Evolutionary conservation across 208 protist genomes (phyloP).

Genomic region (Trypanosoma grayi): DNA sequence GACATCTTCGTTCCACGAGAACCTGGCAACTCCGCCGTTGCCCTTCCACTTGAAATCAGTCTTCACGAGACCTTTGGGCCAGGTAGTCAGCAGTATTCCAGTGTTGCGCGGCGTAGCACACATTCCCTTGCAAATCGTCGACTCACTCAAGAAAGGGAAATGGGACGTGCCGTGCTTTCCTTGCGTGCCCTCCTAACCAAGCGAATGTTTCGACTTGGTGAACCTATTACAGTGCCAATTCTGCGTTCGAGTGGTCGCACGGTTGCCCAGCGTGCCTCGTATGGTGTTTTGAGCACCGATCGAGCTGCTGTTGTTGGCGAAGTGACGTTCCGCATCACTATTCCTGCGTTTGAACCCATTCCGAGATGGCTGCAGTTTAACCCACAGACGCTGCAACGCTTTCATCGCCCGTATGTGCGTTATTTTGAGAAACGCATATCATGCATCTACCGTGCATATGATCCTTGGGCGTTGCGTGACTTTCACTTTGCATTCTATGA

Average conservation of each 20-base stretch:
- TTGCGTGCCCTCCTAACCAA: conserved; percentile 66
- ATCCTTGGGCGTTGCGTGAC: conserved; percentile 37
- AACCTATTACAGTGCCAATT: conserved; percentile 60
- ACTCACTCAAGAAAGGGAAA: conserved; percentile 29
- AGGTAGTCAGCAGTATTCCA: neutral
- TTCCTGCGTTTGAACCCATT: conserved; percentile 64
- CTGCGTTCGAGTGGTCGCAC: conserved; percentile 17
- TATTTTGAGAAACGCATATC: conserved; percentile 71
- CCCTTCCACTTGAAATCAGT: conserved; percentile 19
- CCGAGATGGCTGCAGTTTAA: conserved; percentile 48
- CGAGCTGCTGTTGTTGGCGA: conserved; percentile 45
- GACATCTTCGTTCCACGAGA: conserved; percentile 21
- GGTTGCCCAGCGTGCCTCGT: conserved; percentile 1
- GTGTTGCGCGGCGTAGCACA: neutral
- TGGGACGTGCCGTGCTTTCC: conserved; percentile 60
- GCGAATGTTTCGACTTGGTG: conserved; percentile 48
- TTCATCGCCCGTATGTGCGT: conserved; percentile 53
- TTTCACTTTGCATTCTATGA: conserved; percentile 83
- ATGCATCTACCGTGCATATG: conserved; percentile 41
- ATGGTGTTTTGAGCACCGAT: neutral
- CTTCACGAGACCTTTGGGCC: neutral
- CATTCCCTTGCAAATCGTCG: neutral
- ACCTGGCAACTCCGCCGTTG: neutral
- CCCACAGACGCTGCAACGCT: neutral
- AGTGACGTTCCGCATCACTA: conserved; percentile 54